Evolutionary conservation across 371 early-diverging fungal species (phyloP), one percentile per base, ranked within the genome.

Genomic region (Apophysomyces sp.): DNA sequence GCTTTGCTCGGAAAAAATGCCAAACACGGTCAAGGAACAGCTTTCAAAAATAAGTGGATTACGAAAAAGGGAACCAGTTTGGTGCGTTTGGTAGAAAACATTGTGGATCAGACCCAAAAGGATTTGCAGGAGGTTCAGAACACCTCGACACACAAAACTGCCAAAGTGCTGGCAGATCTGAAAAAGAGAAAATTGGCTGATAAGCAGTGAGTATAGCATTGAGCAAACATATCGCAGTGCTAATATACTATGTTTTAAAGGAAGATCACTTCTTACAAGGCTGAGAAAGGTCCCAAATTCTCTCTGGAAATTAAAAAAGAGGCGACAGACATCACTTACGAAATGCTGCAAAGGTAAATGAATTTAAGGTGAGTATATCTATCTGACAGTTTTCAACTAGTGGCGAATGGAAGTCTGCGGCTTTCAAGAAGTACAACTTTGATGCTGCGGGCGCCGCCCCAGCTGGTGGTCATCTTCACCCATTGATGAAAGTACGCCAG

Each of bases 361-460:
- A 6, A 5, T 62, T 2, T 40, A 65, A 41, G 8, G 31, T 15
- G 18, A 24, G 41, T 24, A 24, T 29, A 15, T 12, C 26, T 30
- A 28, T n/a, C 9, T 57, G 21, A 44, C 21, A 0, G 16, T 31
- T 16, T 28, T n/a, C n/a, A n/a, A n/a, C n/a, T 71, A 90, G 91
- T 67, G 98, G 95, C 41, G 91, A 90, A 60, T 97, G 98, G 96
- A 94, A 95, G 78, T 86, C 74, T 18, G 86, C 87, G 16, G 80
- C 86, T 41, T 98, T 99, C 87, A 99, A 99, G 78, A 90, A 94
- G 72, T 99, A 99, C 88, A 99, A 99, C 85, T 99, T 99, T 86
- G 88, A 94, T 58, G 92, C 98, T 9, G 80, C 82, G 41, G 98
- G 99, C 68, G 84, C 91, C 60, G 81, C 86, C 34, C 94, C 96